Percentiles rank a stretch among this genome's conserved stretches.
Conservation (phyloP, 2,329 filamentous ascomycete species). For the Trichoderma cornu-damae region DNA sequence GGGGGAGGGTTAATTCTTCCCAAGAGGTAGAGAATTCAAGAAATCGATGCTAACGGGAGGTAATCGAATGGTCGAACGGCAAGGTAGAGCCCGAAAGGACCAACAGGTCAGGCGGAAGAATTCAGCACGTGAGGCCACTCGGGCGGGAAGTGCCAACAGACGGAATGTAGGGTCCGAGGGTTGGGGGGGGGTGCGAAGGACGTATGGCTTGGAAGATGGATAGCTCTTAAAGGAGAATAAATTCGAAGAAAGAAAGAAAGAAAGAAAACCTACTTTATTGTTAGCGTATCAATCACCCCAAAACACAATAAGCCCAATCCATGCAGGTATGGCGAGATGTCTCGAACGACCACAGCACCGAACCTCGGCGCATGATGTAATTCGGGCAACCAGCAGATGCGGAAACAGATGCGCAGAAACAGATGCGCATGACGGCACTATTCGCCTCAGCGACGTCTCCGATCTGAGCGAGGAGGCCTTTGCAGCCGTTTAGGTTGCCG, state of each 20-base stretch:
- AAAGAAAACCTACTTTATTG: not conserved
- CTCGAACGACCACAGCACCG: slow-evolving; percentile 2
- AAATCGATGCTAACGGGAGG: not conserved
- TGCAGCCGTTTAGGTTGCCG: not conserved
- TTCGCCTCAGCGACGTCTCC: not conserved
- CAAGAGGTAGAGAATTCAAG: not conserved
- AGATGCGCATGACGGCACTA: not conserved
- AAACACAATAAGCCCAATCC: not conserved
- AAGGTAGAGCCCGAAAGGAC: not conserved
- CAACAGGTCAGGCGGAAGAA: not conserved
- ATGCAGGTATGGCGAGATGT: not conserved
- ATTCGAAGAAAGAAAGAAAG: not conserved
- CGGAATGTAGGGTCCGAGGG: not conserved
- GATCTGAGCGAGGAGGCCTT: not conserved
- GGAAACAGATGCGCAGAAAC: not conserved
- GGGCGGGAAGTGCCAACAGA: not conserved
- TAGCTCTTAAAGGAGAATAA: not conserved
- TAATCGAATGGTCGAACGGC: slow-evolving; percentile 16
- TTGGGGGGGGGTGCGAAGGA: not conserved
- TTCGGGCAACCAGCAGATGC: not conserved
- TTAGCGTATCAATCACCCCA: slow-evolving; percentile 6
- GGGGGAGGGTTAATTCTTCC: not conserved
- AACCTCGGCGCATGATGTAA: slow-evolving; percentile 6
- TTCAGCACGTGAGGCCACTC: slow-evolving; percentile 12
- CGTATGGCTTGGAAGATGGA: not conserved